Evolutionary conservation across 192 early-diverging fungal species (phyloP).

Genomic region (Podila horticola): DNA sequence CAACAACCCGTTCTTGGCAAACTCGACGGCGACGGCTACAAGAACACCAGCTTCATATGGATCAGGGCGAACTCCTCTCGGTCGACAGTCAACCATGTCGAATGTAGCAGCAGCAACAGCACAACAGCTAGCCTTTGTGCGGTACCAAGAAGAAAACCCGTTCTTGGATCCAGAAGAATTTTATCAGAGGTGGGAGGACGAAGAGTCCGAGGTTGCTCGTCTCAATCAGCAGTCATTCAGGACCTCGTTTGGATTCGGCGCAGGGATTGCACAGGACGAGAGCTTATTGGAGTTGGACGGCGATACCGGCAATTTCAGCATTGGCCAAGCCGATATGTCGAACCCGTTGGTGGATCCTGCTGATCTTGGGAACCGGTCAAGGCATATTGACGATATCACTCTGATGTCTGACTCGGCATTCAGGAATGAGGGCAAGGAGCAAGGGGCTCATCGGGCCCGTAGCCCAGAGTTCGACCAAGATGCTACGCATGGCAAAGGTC

Average conservation of each 20-base stretch:
- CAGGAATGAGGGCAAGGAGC: neutral
- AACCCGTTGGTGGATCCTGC: constrained; percentile 4
- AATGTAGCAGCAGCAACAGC: neutral
- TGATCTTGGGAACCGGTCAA: neutral
- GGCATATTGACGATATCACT: constrained; percentile 26
- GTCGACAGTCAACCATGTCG: neutral
- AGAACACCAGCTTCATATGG: too few species aligned
- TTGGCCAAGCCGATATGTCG: constrained; percentile 19
- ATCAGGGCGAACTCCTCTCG: neutral
- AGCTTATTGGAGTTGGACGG: constrained; percentile 1
- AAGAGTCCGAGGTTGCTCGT: constrained; percentile 11
- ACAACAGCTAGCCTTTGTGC: constrained; percentile 13
- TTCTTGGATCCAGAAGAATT: constrained; percentile 32
- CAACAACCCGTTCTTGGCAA: constrained; percentile 9
- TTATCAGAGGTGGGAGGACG: constrained; percentile 30
- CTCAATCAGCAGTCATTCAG: neutral
- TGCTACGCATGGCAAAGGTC: neutral
- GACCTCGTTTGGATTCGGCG: constrained; percentile 14
- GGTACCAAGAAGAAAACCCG: constrained; percentile 30
- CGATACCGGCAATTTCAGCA: constrained; percentile 9
- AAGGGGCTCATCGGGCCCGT: neutral
- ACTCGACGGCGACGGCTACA: neutral
- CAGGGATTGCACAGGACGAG: neutral
- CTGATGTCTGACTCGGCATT: constrained; percentile 1
- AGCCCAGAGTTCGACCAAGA: neutral